A percentile compares a stretch with the other conserved stretches of the same genome.
phyloP scores from a whole-genome alignment of 2,329 filamentous ascomycete genomes.

The Neurospora crassa region DNA sequence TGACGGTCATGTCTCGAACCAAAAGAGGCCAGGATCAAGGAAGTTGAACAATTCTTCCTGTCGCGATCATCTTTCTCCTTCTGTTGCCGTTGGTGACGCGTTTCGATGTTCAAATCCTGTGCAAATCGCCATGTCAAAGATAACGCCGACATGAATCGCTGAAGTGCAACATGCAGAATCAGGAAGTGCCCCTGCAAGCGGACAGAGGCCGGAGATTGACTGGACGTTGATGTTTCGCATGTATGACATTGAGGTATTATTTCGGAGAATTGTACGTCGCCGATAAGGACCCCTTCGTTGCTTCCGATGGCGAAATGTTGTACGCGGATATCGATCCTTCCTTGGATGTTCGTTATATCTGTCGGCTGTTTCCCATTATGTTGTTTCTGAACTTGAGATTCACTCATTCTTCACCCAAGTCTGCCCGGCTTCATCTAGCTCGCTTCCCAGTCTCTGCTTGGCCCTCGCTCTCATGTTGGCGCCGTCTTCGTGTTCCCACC shows the following conservation, averaged over 20 bases:
- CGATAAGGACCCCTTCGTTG: background rate
- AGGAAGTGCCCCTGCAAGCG: background rate
- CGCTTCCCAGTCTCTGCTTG: background rate
- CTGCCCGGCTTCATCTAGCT: background rate
- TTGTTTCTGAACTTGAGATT: background rate
- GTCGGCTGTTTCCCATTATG: background rate
- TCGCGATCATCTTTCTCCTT: background rate
- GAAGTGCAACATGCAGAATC: background rate
- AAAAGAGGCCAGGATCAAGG: background rate
- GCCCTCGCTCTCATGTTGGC: background rate
- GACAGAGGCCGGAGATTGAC: background rate
- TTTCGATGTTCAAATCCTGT: background rate
- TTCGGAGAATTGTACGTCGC: background rate
- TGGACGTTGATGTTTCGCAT: background rate
- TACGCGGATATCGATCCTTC: background rate
- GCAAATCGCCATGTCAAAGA: background rate
- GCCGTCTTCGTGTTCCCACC: background rate
- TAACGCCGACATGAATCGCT: fast-evolving
- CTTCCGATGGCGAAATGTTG: background rate
- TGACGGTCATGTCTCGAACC: background rate
- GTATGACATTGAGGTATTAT: background rate
- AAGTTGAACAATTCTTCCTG: background rate
- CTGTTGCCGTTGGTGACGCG: background rate
- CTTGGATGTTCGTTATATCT: background rate
- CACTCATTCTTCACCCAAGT: background rate